Conservation (phyloP, 139 green algal genomes). For the Tetradesmus obliquus region DNA sequence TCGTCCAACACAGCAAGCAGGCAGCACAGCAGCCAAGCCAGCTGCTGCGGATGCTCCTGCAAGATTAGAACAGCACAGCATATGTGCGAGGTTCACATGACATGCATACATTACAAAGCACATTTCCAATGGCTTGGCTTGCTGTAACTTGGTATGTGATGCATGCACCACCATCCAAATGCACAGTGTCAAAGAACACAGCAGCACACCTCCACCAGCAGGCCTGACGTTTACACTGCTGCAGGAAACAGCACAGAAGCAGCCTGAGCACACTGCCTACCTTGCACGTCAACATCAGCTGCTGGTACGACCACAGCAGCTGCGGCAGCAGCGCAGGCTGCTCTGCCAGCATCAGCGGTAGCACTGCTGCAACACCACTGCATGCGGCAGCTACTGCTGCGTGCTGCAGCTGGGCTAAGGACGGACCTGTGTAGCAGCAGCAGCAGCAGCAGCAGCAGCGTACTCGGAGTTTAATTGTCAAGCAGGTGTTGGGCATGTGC, state of each 20-base stretch:
- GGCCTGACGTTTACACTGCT: no score
- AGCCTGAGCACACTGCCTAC: not conserved
- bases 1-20: not conserved
- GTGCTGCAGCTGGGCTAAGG: not conserved
- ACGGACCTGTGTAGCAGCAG: not conserved
- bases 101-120: not conserved
- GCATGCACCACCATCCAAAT: not conserved
- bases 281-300: slow-evolving; percentile 3
- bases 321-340: not conserved
- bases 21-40: not conserved
- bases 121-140: not conserved
- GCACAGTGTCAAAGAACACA: not conserved
- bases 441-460: not conserved
- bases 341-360: not conserved
- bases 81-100: not conserved
- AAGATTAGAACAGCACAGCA: not conserved
- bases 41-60: not conserved
- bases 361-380: not conserved
- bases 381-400: slow-evolving; percentile 20
- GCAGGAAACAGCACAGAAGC: no score
- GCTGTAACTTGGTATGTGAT: not conserved
- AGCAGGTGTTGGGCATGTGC: no score
- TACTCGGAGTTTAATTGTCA: no score
- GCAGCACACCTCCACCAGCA: no score
- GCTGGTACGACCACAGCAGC: not conserved